Base-by-base conservation (phyloP, 305 asterid genomes). In the Fraxinus albicans region DNA sequence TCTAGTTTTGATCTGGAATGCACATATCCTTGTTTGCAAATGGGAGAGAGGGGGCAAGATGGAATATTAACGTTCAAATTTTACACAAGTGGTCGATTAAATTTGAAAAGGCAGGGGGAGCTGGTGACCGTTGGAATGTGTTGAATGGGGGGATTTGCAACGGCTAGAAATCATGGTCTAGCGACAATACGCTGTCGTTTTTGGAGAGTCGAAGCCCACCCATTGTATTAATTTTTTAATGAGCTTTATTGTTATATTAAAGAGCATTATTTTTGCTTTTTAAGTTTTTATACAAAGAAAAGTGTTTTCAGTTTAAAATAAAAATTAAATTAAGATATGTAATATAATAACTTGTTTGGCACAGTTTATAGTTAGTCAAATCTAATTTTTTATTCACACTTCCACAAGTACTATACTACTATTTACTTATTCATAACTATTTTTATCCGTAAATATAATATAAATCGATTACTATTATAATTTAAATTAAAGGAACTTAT, bases 61-160 rank as follows among this genome's bases (percentile, higher is more conserved):
- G 72, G 76, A 82, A 70, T 88, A 88, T 86, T 79, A 89, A 88
- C 91, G 93, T 85, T 90, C 86, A 73, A 87, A 83, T 86, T 80
- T 60, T 60, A 21, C 29, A 80, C 78, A 92, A 94, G 58, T 97
- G 97, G 98, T 94, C 97, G 87, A 81, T 21, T 80, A 76, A 84
- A 86, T 92, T 90, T 76, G 73, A 91, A 85, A 76, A 31, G 81
- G 77, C 7, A 80, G 21, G 88, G 6, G 23, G 86, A 85, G 91
- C 73, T 84, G 72, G 72, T 23, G 72, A 63, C 72, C 31, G 72
- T 63, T 63, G 31, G 72, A 63, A 9, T 23, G 72, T 63, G 27
- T 63, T 23, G 33, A 60, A 23, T 23, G 72, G 72, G 72, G 72
- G 72, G 33, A 63, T 29, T 23, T 58, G 84, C 85, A 93, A 92